Percentiles rank a stretch among this genome's conserved stretches.
These are phyloP conservation scores for Chaetomium strumarium DNA, from an alignment of 2,329 filamentous ascomycete species.

Conservation along the genomic window DNA sequence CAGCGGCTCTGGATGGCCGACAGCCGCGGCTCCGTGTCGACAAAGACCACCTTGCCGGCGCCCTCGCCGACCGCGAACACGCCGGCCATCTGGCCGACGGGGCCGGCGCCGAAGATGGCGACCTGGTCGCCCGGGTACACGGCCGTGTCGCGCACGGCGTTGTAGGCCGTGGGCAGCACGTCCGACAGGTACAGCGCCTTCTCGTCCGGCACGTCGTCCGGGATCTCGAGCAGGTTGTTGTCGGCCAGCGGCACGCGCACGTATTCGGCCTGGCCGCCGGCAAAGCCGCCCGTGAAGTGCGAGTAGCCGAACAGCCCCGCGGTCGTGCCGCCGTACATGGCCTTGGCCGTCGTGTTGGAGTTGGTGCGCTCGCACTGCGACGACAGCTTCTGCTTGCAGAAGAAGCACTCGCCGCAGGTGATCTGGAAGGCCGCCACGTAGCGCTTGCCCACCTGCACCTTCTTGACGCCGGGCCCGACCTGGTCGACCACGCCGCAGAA, in stretches of 20 bases:
- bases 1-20: constrained; percentile 61
- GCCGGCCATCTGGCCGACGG: constrained; percentile 78
- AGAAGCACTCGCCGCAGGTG: constrained; percentile 65
- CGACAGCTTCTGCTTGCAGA: constrained; percentile 70
- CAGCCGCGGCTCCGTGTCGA: constrained; percentile 68
- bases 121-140: constrained; percentile 73
- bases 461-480: constrained; percentile 49
- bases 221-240: constrained; percentile 73
- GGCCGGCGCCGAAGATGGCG: constrained; percentile 79
- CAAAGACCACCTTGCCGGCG: constrained; percentile 68
- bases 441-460: constrained; percentile 54
- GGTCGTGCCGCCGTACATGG: constrained; percentile 74
- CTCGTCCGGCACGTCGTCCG: constrained; percentile 75
- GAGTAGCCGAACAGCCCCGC: constrained; percentile 69
- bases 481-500: constrained; percentile 53
- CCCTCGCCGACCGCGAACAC: constrained; percentile 70
- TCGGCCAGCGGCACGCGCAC: constrained; percentile 75
- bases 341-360: constrained; percentile 61
- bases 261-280: constrained; percentile 83
- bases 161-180: constrained; percentile 72
- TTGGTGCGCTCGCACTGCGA: constrained; percentile 79
- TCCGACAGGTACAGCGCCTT: constrained; percentile 72
- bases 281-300: constrained; percentile 80
- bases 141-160: constrained; percentile 75
- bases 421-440: constrained; percentile 88